Conservation (phyloP, 2,329 filamentous ascomycete genomes). For the Aspergillus puulaauensis region DNA sequence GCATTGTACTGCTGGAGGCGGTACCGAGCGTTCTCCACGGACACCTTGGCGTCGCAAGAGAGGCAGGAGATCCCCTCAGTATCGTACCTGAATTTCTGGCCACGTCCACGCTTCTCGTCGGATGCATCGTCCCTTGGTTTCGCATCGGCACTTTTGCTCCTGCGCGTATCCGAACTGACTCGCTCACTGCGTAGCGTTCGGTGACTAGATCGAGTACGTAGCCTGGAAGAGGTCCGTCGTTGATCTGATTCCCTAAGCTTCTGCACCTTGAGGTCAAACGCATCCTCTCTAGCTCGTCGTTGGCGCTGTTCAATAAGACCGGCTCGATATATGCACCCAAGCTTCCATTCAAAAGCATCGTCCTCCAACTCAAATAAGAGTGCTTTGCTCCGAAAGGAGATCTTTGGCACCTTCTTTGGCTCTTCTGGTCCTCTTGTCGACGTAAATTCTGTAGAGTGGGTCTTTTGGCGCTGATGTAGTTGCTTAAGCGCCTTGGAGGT, state of each 20-base stretch:
- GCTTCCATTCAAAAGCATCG: conserved; percentile 94
- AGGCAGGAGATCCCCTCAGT: conserved; percentile 73
- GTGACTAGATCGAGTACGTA: conserved; percentile 54
- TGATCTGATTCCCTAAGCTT: conserved; percentile 71
- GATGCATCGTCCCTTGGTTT: conserved; percentile 32
- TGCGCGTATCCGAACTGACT: conserved; percentile 37
- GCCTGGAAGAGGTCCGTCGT: conserved; percentile 50
- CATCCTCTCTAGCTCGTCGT: conserved; percentile 83
- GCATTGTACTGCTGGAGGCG: conserved; percentile 79
- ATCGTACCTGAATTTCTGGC: conserved; percentile 63
- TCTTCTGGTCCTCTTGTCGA: conserved; percentile 80
- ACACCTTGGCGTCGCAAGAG: conserved; percentile 69
- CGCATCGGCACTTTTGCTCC: conserved; percentile 60
- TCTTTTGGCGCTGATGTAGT: conserved; percentile 88
- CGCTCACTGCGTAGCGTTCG: conserved; percentile 43
- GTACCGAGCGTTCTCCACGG: conserved; percentile 72
- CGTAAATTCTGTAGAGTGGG: conserved; percentile 83
- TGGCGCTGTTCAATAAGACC: conserved; percentile 89
- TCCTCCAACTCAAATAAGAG: conserved; percentile 93
- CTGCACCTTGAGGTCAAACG: conserved; percentile 83
- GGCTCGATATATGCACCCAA: conserved; percentile 88
- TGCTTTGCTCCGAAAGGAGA: conserved; percentile 78
- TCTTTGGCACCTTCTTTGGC: conserved; percentile 81
- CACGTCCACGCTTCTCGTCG: conserved; percentile 34
- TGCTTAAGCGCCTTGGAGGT: conserved; percentile 83